A percentile compares a stretch with the other conserved stretches of the same genome.
Conservation (phyloP, 73 alveolate genomes). For the Uronychia setigera region DNA sequence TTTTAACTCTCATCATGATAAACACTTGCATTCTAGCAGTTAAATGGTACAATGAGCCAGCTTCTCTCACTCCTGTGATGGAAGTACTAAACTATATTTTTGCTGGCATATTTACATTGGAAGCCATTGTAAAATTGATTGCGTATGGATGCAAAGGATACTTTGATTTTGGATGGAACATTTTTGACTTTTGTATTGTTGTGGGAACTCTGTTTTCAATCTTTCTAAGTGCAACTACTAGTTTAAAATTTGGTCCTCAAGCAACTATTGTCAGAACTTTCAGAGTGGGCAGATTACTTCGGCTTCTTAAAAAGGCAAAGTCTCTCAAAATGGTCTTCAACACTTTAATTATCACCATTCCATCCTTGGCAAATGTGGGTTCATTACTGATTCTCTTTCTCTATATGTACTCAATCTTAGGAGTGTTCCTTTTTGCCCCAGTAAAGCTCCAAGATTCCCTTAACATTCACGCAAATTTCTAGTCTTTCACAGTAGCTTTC, state of each 20-base stretch:
- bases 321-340: conserved; percentile 52
- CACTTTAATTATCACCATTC: conserved; percentile 54
- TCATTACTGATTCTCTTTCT: conserved; percentile 54
- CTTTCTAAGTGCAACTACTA: conserved; percentile 59
- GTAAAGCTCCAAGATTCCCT: conserved; percentile 36
- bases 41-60: conserved; percentile 46
- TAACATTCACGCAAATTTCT: conserved; percentile 39
- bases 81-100: conserved; percentile 21
- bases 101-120: conserved; percentile 27
- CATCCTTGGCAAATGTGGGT: conserved; percentile 68
- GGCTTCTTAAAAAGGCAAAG: conserved; percentile 67
- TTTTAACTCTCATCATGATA: conserved; percentile 36
- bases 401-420: conserved; percentile 50
- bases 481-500: conserved; percentile 53
- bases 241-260: conserved; percentile 7
- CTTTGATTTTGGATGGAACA: conserved; percentile 86
- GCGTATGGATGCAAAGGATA: conserved; percentile 70
- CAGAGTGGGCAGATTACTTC: conserved; percentile 64
- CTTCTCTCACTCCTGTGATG: conserved; percentile 8
- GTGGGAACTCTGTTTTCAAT: conserved; percentile 68
- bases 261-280: conserved; percentile 73
- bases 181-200: conserved; percentile 90
- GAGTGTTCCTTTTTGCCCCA: conserved; percentile 45
- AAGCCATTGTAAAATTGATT: conserved; percentile 26
- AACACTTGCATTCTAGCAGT: conserved; percentile 51